phyloP scores from a whole-genome alignment of 768 basidiomycete genomes.

The Suillus subluteus region DNA sequence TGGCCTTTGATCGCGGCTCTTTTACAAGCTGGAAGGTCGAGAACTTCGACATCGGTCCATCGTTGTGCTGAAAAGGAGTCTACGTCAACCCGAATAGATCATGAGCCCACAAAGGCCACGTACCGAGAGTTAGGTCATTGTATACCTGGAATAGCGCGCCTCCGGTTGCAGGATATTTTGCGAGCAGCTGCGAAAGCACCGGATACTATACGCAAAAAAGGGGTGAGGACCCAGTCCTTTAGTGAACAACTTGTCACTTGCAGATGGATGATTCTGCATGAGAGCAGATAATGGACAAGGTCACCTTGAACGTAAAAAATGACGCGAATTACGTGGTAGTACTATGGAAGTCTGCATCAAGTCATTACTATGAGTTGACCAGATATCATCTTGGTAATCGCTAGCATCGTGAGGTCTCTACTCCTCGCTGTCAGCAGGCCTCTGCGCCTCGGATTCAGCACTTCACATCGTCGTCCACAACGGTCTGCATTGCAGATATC shows the following conservation, averaged over 20 bases:
- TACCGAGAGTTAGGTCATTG: slow-evolving; percentile 72
- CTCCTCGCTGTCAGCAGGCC: slow-evolving; percentile 27
- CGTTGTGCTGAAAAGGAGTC: slow-evolving; percentile 57
- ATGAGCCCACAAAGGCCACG: slow-evolving; percentile 9
- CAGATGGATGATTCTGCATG: slow-evolving; percentile 11
- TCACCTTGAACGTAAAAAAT: slow-evolving; percentile 2
- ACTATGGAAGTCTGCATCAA: not conserved
- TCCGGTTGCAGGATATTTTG: slow-evolving; percentile 65
- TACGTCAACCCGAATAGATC: slow-evolving; percentile 3
- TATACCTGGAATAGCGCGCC: slow-evolving; percentile 73
- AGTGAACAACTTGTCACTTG: slow-evolving; percentile 1
- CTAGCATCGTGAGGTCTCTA: slow-evolving; percentile 24
- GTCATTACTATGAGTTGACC: slow-evolving; percentile 3
- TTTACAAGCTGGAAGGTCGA: slow-evolving; percentile 59
- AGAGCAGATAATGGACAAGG: not conserved
- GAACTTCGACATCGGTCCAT: slow-evolving; percentile 66
- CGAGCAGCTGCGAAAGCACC: slow-evolving; percentile 48
- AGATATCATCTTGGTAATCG: slow-evolving; percentile 15
- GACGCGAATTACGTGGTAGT: slow-evolving; percentile 5
- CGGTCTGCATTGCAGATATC: not conserved
- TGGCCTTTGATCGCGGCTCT: slow-evolving; percentile 64
- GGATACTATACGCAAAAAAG: slow-evolving; percentile 40
- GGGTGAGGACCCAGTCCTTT: not conserved
- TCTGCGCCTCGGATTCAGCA: slow-evolving; percentile 27
- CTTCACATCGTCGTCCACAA: not conserved